A percentile compares a stretch with the other conserved stretches of the same genome.
phyloP scores from a whole-genome alignment of 176 grass and related monocot genomes.

The Bolboschoenus planiculmis region DNA sequence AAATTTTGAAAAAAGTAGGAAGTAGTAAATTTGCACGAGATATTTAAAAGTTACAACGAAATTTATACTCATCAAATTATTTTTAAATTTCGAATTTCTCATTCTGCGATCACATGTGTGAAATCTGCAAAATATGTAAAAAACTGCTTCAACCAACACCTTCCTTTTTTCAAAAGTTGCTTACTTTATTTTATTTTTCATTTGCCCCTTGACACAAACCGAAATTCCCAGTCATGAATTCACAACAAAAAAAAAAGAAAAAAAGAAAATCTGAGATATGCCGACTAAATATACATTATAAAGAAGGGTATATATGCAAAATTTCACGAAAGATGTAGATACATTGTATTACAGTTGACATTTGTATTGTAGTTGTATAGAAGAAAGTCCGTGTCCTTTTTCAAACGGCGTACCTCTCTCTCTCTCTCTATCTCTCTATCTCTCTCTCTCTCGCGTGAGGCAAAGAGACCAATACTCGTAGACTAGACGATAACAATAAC shows the following conservation, averaged over 20 bases:
- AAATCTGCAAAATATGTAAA: not conserved
- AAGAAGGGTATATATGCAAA: not conserved
- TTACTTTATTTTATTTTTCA: not conserved
- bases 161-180: not conserved
- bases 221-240: no score
- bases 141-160: not conserved
- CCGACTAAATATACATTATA: not conserved
- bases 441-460: not conserved
- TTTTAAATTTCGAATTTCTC: not conserved
- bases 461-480: no score
- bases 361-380: no score
- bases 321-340: not conserved
- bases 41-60: not conserved
- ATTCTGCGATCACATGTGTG: not conserved
- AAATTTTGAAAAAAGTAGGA: not conserved
- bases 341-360: no score
- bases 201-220: not conserved
- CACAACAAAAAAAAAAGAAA: no score
- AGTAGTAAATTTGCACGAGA: not conserved
- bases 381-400: not conserved
- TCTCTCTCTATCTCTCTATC: not conserved
- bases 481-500: no score
- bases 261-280: no score
- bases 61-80: not conserved
- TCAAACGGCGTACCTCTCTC: not conserved